phyloP scores from a whole-genome alignment of 345 rosid species.

The Boechera divaricarpa region DNA sequence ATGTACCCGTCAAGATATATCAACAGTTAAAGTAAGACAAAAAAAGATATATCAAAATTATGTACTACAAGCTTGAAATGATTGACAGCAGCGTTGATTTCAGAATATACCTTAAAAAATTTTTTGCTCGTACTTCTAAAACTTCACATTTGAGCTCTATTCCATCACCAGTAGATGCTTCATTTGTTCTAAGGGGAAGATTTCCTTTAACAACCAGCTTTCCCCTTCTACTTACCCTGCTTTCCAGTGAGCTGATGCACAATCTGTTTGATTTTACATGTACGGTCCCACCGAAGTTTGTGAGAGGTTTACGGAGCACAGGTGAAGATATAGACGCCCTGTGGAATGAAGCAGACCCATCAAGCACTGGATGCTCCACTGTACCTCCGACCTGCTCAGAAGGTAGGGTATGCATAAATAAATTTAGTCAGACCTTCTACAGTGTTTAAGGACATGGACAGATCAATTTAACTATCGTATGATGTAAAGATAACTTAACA shows the following conservation, averaged over 20 bases:
- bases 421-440: slow-evolving; percentile 2
- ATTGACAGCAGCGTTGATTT: slow-evolving; percentile 8
- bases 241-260: slow-evolving; percentile 77
- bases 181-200: slow-evolving; percentile 83
- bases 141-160: slow-evolving; percentile 96
- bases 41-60: slow-evolving; percentile 2
- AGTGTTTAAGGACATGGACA: slow-evolving; percentile 7
- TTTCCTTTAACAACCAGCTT: slow-evolving; percentile 87
- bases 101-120: slow-evolving; percentile 66
- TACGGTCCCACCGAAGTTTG: slow-evolving; percentile 88
- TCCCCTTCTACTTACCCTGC: slow-evolving; percentile 91
- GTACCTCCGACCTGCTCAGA: slow-evolving; percentile 87
- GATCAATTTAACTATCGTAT: neutral
- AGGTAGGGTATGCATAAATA: slow-evolving; percentile 20
- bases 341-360: slow-evolving; percentile 91
- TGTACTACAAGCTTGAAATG: slow-evolving; percentile 11
- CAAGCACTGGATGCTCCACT: slow-evolving; percentile 88
- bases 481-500: slow-evolving; percentile 4
- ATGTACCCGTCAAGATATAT: neutral
- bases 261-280: slow-evolving; percentile 89
- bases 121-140: slow-evolving; percentile 94
- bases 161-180: slow-evolving; percentile 71
- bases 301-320: slow-evolving; percentile 81
- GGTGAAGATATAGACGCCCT: slow-evolving; percentile 93
- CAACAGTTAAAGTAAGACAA: neutral